Base-by-base conservation (phyloP, 352 stramenopile genomes). In the Vaucheria bursata region DNA sequence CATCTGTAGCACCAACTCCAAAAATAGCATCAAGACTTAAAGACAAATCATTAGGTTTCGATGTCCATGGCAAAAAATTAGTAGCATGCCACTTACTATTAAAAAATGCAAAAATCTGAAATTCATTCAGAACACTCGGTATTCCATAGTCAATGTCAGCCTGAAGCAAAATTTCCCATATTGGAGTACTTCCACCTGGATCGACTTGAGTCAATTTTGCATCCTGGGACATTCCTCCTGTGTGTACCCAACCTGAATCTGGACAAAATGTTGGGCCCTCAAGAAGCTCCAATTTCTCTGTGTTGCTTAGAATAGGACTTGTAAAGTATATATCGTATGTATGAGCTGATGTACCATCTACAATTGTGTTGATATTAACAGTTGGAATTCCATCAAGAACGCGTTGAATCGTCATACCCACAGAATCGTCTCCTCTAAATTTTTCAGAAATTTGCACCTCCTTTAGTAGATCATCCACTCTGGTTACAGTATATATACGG, bases 311-410 rank as follows among this genome's bases (percentile, higher is more conserved):
- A 74, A 89, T 80, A 25, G 84, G 83, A 12, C 82, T 87, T 6
- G 79, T 84, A 78, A 91, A 91, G 73, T 86, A 89, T 18, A 91
- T 81, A 65, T 91, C 87, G 77, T 91, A 91, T 6, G 77, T 85
- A 79, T 86, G 90, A 65, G 88, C 86, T 70, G 90, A 84, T 70
- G 85, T 73, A 5, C 87, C 87, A 65, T 85, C 34, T 45, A 82
- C 77, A 29, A 84, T n/a, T 40, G 87, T 83, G 29, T 87, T 36
- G 18, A 86, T 74, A 59, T 85, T 72, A 40, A 90, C 84, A 5
- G 85, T 77, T 70, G 85, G 86, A 68, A 80, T 75, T 2, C 83
- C 86, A 69, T 85, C 86, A 29, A 64, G 29, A 8, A 90, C 80
- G 8, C 8, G 2, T 7, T 31, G 34, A 2, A 68, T 59, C 18